Evolutionary conservation across 2,329 filamentous ascomycete species (phyloP), one percentile per base, ranked within the genome.

Genomic region (Fusarium tupiense): DNA sequence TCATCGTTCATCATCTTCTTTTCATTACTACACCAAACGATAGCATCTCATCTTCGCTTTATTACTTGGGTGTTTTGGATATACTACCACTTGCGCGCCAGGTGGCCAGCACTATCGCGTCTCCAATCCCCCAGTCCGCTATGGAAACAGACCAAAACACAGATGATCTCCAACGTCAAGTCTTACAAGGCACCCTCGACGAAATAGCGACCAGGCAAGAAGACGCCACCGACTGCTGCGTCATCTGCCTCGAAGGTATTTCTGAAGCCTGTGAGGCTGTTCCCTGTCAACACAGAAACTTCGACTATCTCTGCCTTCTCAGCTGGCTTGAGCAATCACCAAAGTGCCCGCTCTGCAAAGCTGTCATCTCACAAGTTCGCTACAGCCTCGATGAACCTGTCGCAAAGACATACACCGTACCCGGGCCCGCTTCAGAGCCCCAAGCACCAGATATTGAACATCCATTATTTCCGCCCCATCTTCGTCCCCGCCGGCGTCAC

Each of bases 221-320:
- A 59, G 71, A 78, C 66, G 54, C 68, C 29, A 44, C 66, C 29
- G 77, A 81, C 72, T 90, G 88, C 78, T 98, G 95, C 82, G 94
- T 97, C 72, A 96, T 98, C 82, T 98, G 95, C 82, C 90, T 98
- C 69, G 93, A 96, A 64, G 80, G 84, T 61, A 87, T 98, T 78
- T 90, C 90, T 16, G 93, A 96, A 77, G 84, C 89, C 60, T 94
- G 93, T 72, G 86, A 92, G 58, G 90, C 93, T 13, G 84, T 88
- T 26, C 95, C 95, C 13, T 98, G 95, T 85, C 88, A 89, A 47
- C 95, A 98, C 84, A 84, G 86, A 65, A 90, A 91, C 75, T 98
- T 97, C 81, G 95, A 98, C 85, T 97, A 95, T 79, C 82, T 94
- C 19, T 98, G 95, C 81, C 88, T 98, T 11, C 84, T 92, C 29